Conservation (phyloP, 2,329 filamentous ascomycete species). For the Clathrospora elynae region DNA sequence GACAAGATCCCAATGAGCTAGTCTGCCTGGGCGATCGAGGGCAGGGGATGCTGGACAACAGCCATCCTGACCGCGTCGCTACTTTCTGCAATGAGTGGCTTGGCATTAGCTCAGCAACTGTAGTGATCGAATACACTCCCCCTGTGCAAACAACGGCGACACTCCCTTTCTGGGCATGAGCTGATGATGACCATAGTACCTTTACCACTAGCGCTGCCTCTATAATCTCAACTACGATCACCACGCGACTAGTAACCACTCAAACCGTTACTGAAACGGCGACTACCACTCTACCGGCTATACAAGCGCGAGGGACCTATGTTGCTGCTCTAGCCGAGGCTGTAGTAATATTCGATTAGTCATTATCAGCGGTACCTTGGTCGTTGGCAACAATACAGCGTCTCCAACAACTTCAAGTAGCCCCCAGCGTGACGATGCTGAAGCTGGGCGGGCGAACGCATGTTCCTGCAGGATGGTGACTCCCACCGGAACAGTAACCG, state of each 20-base stretch:
- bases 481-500: conserved; percentile 37
- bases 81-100: conserved; percentile 40
- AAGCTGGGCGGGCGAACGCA: conserved; percentile 33
- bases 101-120: conserved; percentile 31
- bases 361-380: conserved; percentile 22
- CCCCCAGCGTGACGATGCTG: conserved; percentile 21
- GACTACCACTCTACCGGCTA: conserved; percentile 23
- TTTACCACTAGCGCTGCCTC: conserved; percentile 24
- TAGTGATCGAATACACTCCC: conserved; percentile 26
- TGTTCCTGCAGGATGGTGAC: conserved; percentile 39
- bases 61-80: conserved; percentile 14
- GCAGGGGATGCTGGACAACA: conserved; percentile 23
- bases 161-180: not conserved
- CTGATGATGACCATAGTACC: conserved; percentile 22
- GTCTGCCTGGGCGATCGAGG: conserved; percentile 27
- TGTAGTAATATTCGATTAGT: conserved; percentile 29
- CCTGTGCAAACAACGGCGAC: conserved; percentile 27
- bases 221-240: conserved; percentile 26
- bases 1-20: conserved; percentile 21
- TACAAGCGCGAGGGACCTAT: conserved; percentile 22
- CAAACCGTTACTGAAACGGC: conserved; percentile 29
- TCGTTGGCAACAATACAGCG: not conserved
- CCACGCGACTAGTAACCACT: conserved; percentile 26
- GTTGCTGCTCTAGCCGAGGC: conserved; percentile 22
- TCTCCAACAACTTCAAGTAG: conserved; percentile 16